These are phyloP conservation scores for Lippia alba DNA, from an alignment of 305 asterid species.

Conservation along the genomic window DNA sequence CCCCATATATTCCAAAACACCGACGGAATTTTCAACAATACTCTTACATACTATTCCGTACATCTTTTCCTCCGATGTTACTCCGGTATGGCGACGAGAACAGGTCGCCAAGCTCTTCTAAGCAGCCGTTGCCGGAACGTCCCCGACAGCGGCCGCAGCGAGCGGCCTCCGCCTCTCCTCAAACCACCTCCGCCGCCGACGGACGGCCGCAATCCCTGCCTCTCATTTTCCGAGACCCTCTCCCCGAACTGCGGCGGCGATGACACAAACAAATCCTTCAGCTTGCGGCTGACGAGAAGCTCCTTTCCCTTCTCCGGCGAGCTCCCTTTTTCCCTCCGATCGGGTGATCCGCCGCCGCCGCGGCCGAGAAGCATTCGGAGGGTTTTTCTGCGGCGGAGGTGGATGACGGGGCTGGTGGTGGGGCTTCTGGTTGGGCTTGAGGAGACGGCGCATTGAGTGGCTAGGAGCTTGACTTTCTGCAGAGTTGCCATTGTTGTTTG, in stretches of 20 bases:
- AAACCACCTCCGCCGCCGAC: constrained; percentile 38
- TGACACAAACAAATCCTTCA: constrained; percentile 82
- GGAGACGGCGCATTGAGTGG: constrained; percentile 89
- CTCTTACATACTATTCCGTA: constrained; percentile 13
- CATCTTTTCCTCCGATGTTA: constrained; percentile 20
- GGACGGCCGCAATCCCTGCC: constrained; percentile 53
- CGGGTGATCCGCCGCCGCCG: constrained; percentile 50
- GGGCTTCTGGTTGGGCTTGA: constrained; percentile 90
- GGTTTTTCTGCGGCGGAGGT: constrained; percentile 87
- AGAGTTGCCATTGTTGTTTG: constrained; percentile 66
- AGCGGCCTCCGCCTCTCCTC: constrained; percentile 52
- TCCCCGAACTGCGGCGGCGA: constrained; percentile 76
- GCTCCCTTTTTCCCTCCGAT: constrained; percentile 39
- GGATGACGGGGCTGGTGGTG: constrained; percentile 82
- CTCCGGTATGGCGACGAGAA: constrained; percentile 84
- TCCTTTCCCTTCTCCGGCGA: constrained; percentile 60
- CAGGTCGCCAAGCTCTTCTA: constrained; percentile 94
- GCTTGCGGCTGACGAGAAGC: constrained; percentile 60
- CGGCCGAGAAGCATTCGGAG: constrained; percentile 92
- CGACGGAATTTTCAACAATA: too few species aligned
- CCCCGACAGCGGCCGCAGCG: constrained; percentile 78
- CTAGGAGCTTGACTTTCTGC: constrained; percentile 89
- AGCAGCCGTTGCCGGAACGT: constrained; percentile 85
- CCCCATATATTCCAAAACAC: too few species aligned
- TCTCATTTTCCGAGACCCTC: constrained; percentile 43